Conservation (phyloP, 345 rosid genomes). For the Salix udensis region DNA sequence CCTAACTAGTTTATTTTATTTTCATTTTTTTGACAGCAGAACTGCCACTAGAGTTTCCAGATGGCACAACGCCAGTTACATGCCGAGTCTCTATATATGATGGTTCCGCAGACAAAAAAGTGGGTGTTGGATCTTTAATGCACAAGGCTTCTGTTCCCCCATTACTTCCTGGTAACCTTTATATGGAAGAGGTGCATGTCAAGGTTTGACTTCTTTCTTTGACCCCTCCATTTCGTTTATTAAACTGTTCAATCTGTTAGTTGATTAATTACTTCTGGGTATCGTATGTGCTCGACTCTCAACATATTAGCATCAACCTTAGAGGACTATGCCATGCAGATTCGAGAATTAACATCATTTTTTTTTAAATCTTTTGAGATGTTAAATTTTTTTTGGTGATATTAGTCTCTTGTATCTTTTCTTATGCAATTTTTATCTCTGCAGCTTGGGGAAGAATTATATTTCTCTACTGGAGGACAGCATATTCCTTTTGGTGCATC, state of each 20-base stretch:
- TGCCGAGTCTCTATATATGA: conserved; percentile 89
- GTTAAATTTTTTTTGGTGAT: neutral
- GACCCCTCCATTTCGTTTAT: neutral
- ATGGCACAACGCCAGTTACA: conserved; percentile 97
- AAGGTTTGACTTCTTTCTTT: conserved; percentile 50
- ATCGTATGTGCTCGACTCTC: conserved; percentile 9
- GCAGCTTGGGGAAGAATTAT: conserved; percentile 85
- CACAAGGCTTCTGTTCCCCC: conserved; percentile 85
- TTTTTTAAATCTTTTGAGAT: neutral
- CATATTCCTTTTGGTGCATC: conserved; percentile 93
- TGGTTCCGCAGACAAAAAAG: conserved; percentile 75
- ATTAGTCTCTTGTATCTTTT: neutral
- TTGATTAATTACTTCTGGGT: conserved; percentile 3
- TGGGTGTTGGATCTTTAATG: conserved; percentile 79
- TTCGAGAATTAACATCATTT: neutral
- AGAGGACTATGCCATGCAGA: neutral
- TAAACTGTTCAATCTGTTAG: conserved; percentile 5
- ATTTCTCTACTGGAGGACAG: conserved; percentile 82
- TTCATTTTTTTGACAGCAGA: conserved; percentile 50
- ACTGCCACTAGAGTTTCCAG: conserved; percentile 92
- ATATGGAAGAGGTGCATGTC: conserved; percentile 92
- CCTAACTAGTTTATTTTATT: neutral
- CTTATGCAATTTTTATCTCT: conserved; percentile 4
- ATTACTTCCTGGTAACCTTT: conserved; percentile 66
- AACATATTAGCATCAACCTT: neutral